Conservation (phyloP, 129 eudicot genomes). For the Calendula officinalis region DNA sequence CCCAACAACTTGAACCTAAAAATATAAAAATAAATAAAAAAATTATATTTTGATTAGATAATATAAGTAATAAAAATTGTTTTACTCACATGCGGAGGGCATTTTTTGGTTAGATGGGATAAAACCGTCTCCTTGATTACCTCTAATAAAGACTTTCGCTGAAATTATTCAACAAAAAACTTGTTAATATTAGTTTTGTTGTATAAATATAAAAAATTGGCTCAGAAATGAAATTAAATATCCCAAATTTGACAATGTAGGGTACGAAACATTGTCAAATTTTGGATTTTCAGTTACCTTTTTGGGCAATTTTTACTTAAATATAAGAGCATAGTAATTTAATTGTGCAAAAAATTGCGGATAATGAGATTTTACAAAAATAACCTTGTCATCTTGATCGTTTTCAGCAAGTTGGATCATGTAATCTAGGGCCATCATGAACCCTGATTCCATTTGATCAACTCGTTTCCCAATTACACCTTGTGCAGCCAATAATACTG, state of each 20-base stretch:
- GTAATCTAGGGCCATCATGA: constrained; percentile 98
- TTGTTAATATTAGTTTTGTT: not conserved
- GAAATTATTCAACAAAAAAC: constrained; percentile 29
- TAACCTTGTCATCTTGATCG: constrained; percentile 79
- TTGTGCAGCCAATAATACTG: constrained; percentile 95
- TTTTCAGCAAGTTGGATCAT: constrained; percentile 87
- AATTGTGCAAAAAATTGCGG: not conserved
- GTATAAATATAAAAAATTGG: too few relatives aligned
- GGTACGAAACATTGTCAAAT: too few relatives aligned
- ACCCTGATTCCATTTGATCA: constrained; percentile 93
- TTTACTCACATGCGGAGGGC: constrained; percentile 82
- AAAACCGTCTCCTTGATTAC: constrained; percentile 90
- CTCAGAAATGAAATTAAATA: too few relatives aligned
- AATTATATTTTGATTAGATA: not conserved
- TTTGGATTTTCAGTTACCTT: too few relatives aligned
- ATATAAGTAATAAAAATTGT: constrained; percentile 1
- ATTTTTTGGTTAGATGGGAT: constrained; percentile 93
- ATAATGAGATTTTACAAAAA: not conserved
- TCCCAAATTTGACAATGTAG: too few relatives aligned
- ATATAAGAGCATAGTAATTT: not conserved
- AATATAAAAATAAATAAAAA: not conserved
- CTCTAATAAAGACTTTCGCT: constrained; percentile 87
- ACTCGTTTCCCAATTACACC: constrained; percentile 99
- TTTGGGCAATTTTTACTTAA: not conserved
- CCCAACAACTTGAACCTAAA: constrained; percentile 94